Conservation (phyloP, 805 yeast species). For the Clavispora carvajalis region DNA sequence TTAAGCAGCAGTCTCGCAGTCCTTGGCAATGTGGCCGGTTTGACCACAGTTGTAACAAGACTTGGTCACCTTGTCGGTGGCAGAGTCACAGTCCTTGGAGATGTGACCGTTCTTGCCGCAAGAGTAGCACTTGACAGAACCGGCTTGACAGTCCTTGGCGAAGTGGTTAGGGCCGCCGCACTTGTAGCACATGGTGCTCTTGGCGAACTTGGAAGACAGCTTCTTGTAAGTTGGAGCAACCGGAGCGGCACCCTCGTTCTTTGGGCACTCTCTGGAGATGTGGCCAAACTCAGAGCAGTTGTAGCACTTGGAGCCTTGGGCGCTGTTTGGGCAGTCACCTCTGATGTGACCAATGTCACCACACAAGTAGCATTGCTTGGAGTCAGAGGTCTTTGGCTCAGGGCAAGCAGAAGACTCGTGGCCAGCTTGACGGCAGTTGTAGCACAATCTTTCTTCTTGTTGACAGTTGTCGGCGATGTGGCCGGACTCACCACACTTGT, state of each 20-base stretch:
- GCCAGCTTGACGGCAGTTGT: constrained; percentile 88
- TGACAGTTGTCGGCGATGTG: constrained; percentile 86
- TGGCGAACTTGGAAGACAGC: constrained; percentile 15
- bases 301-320: constrained; percentile 72
- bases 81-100: constrained; percentile 70
- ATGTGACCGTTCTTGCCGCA: constrained; percentile 91
- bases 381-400: constrained; percentile 76
- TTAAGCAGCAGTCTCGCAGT: constrained; percentile 40
- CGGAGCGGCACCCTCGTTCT: constrained; percentile 34
- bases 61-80: constrained; percentile 42
- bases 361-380: constrained; percentile 91
- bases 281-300: constrained; percentile 76
- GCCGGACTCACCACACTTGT: constrained; percentile 88
- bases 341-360: constrained; percentile 88
- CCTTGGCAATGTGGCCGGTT: constrained; percentile 85
- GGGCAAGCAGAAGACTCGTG: constrained; percentile 89
- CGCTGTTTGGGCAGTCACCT: constrained; percentile 70
- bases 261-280: constrained; percentile 69
- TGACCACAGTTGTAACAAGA: constrained; percentile 72
- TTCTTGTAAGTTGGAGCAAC: constrained; percentile 17
- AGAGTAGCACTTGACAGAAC: constrained; percentile 75
- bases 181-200: constrained; percentile 69
- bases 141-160: constrained; percentile 83
- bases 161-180: constrained; percentile 92
- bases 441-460: constrained; percentile 81